Conservation (phyloP, 1,284 basidiomycete genomes). For the Lentinula novae-zelandiae region DNA sequence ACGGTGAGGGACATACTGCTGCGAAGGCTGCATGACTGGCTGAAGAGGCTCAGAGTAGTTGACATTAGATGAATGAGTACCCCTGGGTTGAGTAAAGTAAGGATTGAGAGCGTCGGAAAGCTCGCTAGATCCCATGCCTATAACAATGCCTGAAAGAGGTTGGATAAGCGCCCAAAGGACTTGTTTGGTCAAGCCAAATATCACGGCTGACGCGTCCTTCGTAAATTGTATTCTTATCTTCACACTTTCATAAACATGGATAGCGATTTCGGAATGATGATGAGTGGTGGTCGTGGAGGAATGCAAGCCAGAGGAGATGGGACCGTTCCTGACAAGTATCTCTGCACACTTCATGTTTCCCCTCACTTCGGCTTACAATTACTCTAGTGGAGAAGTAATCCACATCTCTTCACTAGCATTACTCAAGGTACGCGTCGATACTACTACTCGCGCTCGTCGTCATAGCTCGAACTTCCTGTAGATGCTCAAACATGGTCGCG, state of each 20-base stretch:
- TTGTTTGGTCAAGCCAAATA: slow-evolving; percentile 18
- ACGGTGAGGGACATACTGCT: slow-evolving; percentile 42
- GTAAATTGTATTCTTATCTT: slow-evolving; percentile 9
- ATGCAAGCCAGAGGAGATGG: slow-evolving; percentile 43
- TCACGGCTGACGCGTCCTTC: slow-evolving; percentile 47
- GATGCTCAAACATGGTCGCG: slow-evolving; percentile 99
- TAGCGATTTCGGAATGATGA: slow-evolving; percentile 56
- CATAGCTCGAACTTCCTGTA: slow-evolving; percentile 26
- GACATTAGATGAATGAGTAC: slow-evolving; percentile 13
- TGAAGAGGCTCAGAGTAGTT: slow-evolving; percentile 24
- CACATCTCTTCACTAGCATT: slow-evolving; percentile 94
- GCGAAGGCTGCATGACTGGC: slow-evolving; percentile 26
- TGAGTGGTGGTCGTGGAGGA: slow-evolving; percentile 40
- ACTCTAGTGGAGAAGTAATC: slow-evolving; percentile 85
- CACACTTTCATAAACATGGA: slow-evolving; percentile 38
- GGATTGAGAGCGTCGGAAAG: slow-evolving; percentile 76
- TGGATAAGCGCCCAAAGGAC: not conserved
- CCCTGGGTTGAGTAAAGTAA: slow-evolving; percentile 43
- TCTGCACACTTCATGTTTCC: not conserved
- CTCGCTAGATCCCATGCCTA: slow-evolving; percentile 44
- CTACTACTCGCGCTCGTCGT: slow-evolving; percentile 1
- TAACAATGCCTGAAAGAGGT: too few relatives aligned
- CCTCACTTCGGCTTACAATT: slow-evolving; percentile 8
- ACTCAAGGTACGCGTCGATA: slow-evolving; percentile 64
- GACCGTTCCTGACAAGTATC: slow-evolving; percentile 71